A percentile compares a stretch with the other conserved stretches of the same genome.
Conservation (phyloP, 1,139 yeast species). For the Hyphopichia buzzinii region DNA sequence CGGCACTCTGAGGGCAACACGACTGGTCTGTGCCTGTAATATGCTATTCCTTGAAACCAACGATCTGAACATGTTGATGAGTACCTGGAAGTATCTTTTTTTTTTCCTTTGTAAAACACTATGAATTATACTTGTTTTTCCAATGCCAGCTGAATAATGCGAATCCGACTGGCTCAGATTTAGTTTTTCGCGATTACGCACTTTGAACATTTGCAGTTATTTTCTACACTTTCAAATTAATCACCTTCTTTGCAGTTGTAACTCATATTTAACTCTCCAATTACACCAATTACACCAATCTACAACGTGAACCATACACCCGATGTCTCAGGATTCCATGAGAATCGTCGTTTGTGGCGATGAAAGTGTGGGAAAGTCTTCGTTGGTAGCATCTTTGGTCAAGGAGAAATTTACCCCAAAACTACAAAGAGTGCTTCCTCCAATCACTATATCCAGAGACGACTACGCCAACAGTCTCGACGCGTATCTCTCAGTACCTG, state of each 20-base stretch:
- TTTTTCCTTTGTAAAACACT: too few species aligned
- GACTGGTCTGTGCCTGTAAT: background rate
- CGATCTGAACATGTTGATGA: conserved; percentile 2
- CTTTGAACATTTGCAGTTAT: too few species aligned
- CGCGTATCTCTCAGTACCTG: conserved; percentile 14
- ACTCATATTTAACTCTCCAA: too few species aligned
- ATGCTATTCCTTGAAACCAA: conserved; percentile 1
- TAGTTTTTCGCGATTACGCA: too few species aligned
- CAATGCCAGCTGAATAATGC: conserved; percentile 1
- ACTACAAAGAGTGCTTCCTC: conserved; percentile 75
- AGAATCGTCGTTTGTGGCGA: conserved; percentile 95
- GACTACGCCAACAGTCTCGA: conserved; percentile 34
- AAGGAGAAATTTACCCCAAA: conserved; percentile 77
- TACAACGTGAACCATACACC: too few species aligned
- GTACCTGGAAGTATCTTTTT: too few species aligned
- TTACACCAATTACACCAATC: too few species aligned
- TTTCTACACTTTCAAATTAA: too few species aligned
- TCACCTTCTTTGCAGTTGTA: too few species aligned
- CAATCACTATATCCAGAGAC: conserved; percentile 61
- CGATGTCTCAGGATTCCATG: conserved; percentile 51
- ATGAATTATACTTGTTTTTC: too few species aligned
- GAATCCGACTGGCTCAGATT: conserved; percentile 4
- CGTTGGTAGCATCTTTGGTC: conserved; percentile 72
- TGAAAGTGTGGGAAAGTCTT: conserved; percentile 82
- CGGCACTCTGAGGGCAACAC: background rate